Percentiles rank a stretch among this genome's conserved stretches.
phyloP scores from a whole-genome alignment of 352 stramenopile species.

The Plasmopara viticola region DNA sequence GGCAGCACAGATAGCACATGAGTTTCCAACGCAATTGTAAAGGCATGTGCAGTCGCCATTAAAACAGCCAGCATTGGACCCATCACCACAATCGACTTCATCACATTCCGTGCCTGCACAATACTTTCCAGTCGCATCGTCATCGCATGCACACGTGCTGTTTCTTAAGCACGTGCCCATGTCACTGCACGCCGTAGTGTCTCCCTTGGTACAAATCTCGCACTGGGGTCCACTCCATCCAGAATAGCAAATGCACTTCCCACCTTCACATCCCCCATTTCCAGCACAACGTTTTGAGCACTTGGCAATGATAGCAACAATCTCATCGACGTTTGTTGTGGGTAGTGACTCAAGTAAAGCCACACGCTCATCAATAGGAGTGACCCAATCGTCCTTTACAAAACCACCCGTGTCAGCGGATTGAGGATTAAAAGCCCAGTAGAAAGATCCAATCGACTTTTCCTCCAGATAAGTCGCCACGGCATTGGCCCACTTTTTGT shows the following conservation, averaged over 20 bases:
- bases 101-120: conserved; percentile 49
- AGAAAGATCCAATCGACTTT: conserved; percentile 62
- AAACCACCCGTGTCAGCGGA: conserved; percentile 62
- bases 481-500: conserved; percentile 48
- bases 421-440: conserved; percentile 75
- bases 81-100: conserved; percentile 38
- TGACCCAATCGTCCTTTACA: conserved; percentile 64
- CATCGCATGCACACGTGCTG: conserved; percentile 53
- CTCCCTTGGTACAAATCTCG: conserved; percentile 47
- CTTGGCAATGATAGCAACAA: conserved; percentile 34
- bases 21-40: conserved; percentile 43
- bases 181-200: conserved; percentile 44
- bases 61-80: conserved; percentile 45
- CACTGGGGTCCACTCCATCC: conserved; percentile 65
- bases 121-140: conserved; percentile 40
- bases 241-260: conserved; percentile 45
- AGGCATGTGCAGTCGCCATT: conserved; percentile 49
- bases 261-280: conserved; percentile 42
- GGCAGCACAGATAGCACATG: conserved; percentile 38
- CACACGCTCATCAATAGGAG: conserved; percentile 51
- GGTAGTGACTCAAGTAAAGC: conserved; percentile 38
- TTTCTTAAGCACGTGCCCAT: conserved; percentile 46
- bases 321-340: conserved; percentile 28
- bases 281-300: conserved; percentile 38
- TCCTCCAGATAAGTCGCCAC: conserved; percentile 45